Percentiles rank a stretch among this genome's conserved stretches.
Conservation (phyloP, 1,139 yeast genomes). For the Lodderomyces margitis region DNA sequence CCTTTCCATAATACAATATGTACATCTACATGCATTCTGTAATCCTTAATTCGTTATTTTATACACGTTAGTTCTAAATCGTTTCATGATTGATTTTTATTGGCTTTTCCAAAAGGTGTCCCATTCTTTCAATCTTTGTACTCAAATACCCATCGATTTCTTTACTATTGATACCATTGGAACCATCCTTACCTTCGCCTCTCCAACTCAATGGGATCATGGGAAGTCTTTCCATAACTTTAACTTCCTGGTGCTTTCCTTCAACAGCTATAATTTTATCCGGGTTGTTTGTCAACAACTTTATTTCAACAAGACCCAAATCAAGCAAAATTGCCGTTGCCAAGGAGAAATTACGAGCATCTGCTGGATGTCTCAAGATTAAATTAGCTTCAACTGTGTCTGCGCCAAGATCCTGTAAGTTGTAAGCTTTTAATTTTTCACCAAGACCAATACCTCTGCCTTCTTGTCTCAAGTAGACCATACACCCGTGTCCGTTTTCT, state of each 20-base stretch:
- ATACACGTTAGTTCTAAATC: neutral
- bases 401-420: conserved; percentile 95
- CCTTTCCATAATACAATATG: no score
- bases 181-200: conserved; percentile 23
- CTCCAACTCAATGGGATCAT: conserved; percentile 96
- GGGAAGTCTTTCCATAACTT: conserved; percentile 83
- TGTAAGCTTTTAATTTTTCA: conserved; percentile 94
- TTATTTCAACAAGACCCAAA: conserved; percentile 69
- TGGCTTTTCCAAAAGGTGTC: conserved; percentile 56
- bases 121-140: conserved; percentile 96
- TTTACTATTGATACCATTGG: conserved; percentile 65
- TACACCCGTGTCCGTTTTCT: conserved; percentile 81
- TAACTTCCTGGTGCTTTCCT: conserved; percentile 68
- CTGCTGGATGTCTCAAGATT: conserved; percentile 93
- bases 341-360: conserved; percentile 85
- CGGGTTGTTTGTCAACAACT: conserved; percentile 89
- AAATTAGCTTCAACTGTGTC: conserved; percentile 97
- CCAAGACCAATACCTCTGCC: conserved; percentile 98
- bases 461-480: conserved; percentile 94
- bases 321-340: conserved; percentile 92
- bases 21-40: no score
- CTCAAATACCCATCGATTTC: conserved; percentile 92
- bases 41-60: conserved; percentile 1
- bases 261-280: conserved; percentile 95
- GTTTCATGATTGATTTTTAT: conserved; percentile 13